A percentile compares a stretch with the other conserved stretches of the same genome.
These are phyloP conservation scores for Parascedosporium putredinis DNA, from an alignment of 2,329 filamentous ascomycete species.

Conservation along the genomic window DNA sequence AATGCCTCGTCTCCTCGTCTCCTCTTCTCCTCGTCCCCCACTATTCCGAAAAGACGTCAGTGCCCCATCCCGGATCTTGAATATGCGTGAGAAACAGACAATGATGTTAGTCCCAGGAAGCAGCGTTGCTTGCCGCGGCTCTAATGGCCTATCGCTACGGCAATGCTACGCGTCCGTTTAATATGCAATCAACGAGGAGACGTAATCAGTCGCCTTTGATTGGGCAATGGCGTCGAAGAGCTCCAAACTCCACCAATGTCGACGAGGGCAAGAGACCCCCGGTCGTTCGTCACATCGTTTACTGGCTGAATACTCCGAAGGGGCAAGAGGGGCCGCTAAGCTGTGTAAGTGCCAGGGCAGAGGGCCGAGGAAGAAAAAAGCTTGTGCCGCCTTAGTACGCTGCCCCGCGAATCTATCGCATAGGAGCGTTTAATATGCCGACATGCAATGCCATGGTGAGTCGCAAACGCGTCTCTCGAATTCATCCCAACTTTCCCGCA, in stretches of 20 bases:
- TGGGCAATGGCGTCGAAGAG: background rate
- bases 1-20: too few species aligned
- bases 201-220: background rate
- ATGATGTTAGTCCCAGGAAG: background rate
- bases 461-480: background rate
- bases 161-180: slow-evolving; percentile 2
- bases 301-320: too few species aligned
- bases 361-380: background rate
- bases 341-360: too few species aligned
- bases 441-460: background rate
- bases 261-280: too few species aligned
- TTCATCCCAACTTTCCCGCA: background rate
- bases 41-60: too few species aligned
- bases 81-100: too few species aligned
- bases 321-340: too few species aligned
- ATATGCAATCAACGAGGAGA: slow-evolving; percentile 4
- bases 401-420: background rate
- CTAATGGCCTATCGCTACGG: background rate
- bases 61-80: too few species aligned
- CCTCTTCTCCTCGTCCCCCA: too few species aligned
- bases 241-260: too few species aligned
- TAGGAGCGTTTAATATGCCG: background rate
- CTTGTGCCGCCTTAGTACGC: background rate
- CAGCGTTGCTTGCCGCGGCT: background rate
- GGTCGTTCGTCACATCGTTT: too few species aligned